Percentiles rank a stretch among this genome's conserved stretches.
phyloP scores from a whole-genome alignment of 2,329 filamentous ascomycete genomes.

The Colletotrichum truncatum region DNA sequence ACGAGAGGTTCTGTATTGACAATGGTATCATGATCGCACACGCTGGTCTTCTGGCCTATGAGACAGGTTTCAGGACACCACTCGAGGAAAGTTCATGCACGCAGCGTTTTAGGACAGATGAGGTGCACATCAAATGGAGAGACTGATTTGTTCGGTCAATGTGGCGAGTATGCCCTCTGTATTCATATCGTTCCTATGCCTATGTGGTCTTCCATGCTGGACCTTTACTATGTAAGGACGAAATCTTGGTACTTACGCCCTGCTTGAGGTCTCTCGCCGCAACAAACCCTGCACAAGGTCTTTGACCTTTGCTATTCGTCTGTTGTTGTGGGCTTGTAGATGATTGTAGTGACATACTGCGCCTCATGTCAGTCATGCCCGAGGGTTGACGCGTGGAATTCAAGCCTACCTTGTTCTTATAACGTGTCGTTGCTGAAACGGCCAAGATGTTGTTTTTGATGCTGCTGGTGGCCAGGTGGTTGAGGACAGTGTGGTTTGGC shows the following conservation, averaged over 20 bases:
- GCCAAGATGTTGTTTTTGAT: conserved; percentile 97
- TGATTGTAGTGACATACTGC: conserved; percentile 95
- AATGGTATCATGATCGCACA: conserved; percentile 99
- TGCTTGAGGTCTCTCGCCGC: neutral
- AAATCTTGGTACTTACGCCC: neutral
- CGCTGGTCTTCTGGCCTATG: conserved; percentile 86
- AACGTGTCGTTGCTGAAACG: conserved; percentile 96
- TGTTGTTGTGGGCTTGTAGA: conserved; percentile 88
- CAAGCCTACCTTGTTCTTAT: conserved; percentile 83
- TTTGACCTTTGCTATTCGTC: conserved; percentile 58
- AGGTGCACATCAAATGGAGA: conserved; percentile 83
- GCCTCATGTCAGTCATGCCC: conserved; percentile 33
- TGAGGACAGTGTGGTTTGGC: conserved; percentile 96
- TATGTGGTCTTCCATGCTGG: neutral
- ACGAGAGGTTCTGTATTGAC: conserved; percentile 98
- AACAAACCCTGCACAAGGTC: too few species aligned
- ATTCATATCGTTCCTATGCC: conserved; percentile 8
- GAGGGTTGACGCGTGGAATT: neutral
- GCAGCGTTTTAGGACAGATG: conserved; percentile 84
- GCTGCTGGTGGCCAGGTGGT: conserved; percentile 95
- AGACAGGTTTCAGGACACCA: conserved; percentile 80
- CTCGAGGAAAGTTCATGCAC: conserved; percentile 87
- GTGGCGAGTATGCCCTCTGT: neutral
- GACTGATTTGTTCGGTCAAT: conserved; percentile 51
- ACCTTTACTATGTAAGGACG: neutral